These are phyloP conservation scores for Phytophthora sansomeana DNA, from an alignment of 352 stramenopile species.

Conservation along the genomic window DNA sequence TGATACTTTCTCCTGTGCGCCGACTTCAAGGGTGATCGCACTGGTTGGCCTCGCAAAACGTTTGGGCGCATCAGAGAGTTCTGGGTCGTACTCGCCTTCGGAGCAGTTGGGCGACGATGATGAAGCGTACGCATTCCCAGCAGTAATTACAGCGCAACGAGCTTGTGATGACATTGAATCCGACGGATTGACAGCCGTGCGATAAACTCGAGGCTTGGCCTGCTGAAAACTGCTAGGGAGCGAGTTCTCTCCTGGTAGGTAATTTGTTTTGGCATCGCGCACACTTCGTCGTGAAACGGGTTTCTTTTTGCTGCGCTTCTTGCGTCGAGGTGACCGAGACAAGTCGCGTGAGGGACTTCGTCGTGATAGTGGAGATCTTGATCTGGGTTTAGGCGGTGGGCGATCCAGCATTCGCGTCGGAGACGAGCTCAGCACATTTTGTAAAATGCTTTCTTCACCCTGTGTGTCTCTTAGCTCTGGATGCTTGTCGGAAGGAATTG, in stretches of 20 bases:
- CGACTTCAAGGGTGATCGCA: constrained; percentile 15
- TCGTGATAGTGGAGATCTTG: constrained; percentile 8
- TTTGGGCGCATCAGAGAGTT: constrained; percentile 1
- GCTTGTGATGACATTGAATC: constrained; percentile 40
- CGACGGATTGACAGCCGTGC: constrained; percentile 38
- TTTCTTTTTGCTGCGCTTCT: constrained; percentile 17
- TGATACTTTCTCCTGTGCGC: constrained; percentile 48
- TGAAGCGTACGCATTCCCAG: constrained; percentile 7
- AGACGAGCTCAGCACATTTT: constrained; percentile 30
- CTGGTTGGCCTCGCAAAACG: constrained; percentile 4
- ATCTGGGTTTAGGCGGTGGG: constrained; percentile 12
- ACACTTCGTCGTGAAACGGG: background rate
- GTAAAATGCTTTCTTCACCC: constrained; percentile 8
- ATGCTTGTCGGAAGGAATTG: background rate
- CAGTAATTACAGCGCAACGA: constrained; percentile 55
- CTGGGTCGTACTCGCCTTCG: constrained; percentile 11
- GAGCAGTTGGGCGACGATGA: constrained; percentile 3
- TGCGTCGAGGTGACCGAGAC: constrained; percentile 16
- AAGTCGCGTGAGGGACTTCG: constrained; percentile 8
- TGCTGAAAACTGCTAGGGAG: constrained; percentile 70
- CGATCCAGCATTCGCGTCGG: constrained; percentile 28
- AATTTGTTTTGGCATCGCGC: constrained; percentile 15
- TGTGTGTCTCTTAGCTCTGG: background rate
- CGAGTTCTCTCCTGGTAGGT: constrained; percentile 50
- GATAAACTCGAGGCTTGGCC: constrained; percentile 63